phyloP scores from a whole-genome alignment of 345 rosid genomes.

The Eutrema heterophyllum region DNA sequence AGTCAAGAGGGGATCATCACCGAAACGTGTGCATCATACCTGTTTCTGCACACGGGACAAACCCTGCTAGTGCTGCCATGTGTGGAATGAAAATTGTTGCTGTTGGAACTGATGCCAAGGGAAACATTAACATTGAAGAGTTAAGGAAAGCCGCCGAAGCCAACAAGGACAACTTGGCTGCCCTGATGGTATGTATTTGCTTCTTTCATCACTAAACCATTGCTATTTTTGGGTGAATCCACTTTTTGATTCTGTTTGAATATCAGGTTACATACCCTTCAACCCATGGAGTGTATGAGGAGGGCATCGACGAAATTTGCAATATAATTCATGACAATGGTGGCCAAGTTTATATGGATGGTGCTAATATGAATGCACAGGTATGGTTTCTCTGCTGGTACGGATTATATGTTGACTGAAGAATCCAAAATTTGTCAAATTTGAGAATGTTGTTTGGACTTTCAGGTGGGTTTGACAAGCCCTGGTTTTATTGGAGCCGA shows the following conservation, averaged over 20 bases:
- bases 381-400: slow-evolving; percentile 15
- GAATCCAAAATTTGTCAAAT: slow-evolving; percentile 48
- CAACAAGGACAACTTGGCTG: slow-evolving; percentile 75
- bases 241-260: background rate
- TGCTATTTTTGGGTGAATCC: background rate
- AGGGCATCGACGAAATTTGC: slow-evolving; percentile 90
- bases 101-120: slow-evolving; percentile 94
- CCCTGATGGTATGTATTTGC: slow-evolving; percentile 51
- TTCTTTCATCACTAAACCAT: background rate
- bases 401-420: background rate
- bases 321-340: slow-evolving; percentile 91
- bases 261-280: slow-evolving; percentile 74
- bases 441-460: slow-evolving; percentile 40
- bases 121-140: slow-evolving; percentile 88
- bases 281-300: slow-evolving; percentile 96
- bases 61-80: slow-evolving; percentile 99
- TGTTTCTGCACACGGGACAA: slow-evolving; percentile 97
- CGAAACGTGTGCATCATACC: slow-evolving; percentile 95
- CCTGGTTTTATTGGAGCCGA: slow-evolving; percentile 97
- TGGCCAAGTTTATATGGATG: slow-evolving; percentile 99
- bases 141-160: slow-evolving; percentile 86
- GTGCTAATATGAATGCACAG: slow-evolving; percentile 99
- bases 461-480: slow-evolving; percentile 84
- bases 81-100: slow-evolving; percentile 93
- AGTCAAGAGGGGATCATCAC: slow-evolving; percentile 96